Conservation (phyloP, 2,329 filamentous ascomycete species). For the Parastagonospora nodorum region DNA sequence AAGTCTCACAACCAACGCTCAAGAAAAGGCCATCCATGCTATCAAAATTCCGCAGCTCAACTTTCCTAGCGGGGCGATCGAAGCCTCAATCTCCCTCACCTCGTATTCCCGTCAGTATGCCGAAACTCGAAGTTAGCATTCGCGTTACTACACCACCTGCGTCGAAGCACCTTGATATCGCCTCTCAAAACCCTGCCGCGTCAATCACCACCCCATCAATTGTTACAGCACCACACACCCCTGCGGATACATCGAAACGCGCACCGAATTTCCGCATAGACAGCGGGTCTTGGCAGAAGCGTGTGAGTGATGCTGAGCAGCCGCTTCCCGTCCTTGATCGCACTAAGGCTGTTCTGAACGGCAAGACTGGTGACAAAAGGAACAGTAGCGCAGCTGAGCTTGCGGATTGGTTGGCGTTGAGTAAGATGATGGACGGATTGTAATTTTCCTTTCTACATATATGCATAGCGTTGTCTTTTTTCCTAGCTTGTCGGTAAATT, state of each 20-base stretch:
- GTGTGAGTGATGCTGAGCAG: conserved; percentile 4
- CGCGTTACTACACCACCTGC: conserved; percentile 12
- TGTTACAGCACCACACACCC: background rate
- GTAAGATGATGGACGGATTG: conserved; percentile 13
- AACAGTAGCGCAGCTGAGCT: conserved; percentile 6
- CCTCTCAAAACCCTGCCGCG: background rate
- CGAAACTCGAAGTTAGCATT: conserved; percentile 22
- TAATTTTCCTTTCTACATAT: no score
- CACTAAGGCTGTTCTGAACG: conserved; percentile 6
- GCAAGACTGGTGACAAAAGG: conserved; percentile 2
- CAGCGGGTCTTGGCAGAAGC: conserved; percentile 16
- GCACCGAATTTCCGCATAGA: conserved; percentile 11
- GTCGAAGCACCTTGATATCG: conserved; percentile 2
- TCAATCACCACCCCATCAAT: background rate
- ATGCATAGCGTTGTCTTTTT: no score
- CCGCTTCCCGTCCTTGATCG: conserved; percentile 13
- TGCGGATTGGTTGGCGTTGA: conserved; percentile 19
- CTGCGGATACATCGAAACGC: background rate
- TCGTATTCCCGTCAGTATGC: background rate
- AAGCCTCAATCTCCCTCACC: conserved; percentile 1
- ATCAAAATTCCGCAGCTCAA: conserved; percentile 14
- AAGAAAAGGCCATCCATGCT: conserved; percentile 1
- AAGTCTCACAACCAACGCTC: conserved; percentile 2
- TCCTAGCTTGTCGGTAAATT: no score
- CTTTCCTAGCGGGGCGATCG: conserved; percentile 10